Evolutionary conservation across 345 rosid genomes (phyloP).

Genomic region (Eucalyptus tenuipes): DNA sequence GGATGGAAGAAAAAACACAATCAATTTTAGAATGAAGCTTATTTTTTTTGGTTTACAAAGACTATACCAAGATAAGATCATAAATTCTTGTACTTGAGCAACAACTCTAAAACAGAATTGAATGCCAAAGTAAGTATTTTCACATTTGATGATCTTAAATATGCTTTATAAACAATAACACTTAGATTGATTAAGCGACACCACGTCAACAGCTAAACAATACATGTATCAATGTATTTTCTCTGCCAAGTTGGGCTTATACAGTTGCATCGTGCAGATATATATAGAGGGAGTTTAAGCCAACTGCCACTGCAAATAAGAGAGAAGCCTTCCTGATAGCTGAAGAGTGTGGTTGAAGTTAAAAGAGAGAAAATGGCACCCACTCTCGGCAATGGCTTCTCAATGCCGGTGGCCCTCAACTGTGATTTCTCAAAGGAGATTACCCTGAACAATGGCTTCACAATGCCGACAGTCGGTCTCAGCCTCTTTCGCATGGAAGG

Average conservation of each 20-base stretch:
- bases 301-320: background rate
- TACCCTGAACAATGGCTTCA: constrained; percentile 62
- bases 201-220: background rate
- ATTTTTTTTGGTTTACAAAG: background rate
- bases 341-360: background rate
- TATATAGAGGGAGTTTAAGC: background rate
- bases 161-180: background rate
- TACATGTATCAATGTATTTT: background rate
- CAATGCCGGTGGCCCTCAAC: background rate
- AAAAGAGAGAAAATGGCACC: background rate
- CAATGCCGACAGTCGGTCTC: constrained; percentile 66
- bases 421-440: background rate
- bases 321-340: background rate
- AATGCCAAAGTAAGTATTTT: background rate
- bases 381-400: background rate
- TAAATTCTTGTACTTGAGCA: background rate
- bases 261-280: background rate
- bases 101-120: background rate
- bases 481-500: constrained; percentile 80
- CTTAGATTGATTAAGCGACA: background rate
- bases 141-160: background rate
- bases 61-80: background rate
- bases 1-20: background rate
- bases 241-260: background rate
- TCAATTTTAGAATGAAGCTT: background rate